These are phyloP conservation scores for Yamadazyma tumulicola DNA, from an alignment of 805 yeast genomes.

Conservation along the genomic window DNA sequence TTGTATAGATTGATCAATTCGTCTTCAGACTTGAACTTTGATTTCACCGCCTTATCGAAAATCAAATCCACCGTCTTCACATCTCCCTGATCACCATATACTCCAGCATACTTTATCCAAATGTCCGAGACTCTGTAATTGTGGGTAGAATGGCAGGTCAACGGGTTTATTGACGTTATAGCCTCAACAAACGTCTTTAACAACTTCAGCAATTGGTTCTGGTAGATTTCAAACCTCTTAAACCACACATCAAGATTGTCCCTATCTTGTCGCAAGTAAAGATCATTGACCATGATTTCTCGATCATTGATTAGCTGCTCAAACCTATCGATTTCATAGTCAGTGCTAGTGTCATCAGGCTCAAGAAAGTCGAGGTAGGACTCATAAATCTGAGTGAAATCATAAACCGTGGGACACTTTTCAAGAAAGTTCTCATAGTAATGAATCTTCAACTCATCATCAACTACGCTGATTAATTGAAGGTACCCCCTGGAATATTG, in stretches of 20 bases:
- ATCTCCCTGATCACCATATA: conserved; percentile 58
- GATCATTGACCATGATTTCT: conserved; percentile 60
- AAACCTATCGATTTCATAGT: conserved; percentile 39
- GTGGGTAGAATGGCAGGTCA: conserved; percentile 28
- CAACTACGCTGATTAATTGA: neutral
- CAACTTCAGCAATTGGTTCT: conserved; percentile 36
- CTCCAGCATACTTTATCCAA: conserved; percentile 68
- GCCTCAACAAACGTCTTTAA: conserved; percentile 64
- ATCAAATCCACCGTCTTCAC: conserved; percentile 58
- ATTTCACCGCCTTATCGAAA: conserved; percentile 61
- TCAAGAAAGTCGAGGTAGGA: conserved; percentile 43
- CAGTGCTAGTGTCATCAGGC: conserved; percentile 14
- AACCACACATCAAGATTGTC: conserved; percentile 70
- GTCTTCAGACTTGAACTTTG: conserved; percentile 58
- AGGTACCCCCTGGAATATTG: conserved; percentile 48
- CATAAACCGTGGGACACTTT: conserved; percentile 48
- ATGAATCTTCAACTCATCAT: conserved; percentile 8
- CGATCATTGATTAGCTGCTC: conserved; percentile 57
- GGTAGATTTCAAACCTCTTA: conserved; percentile 47
- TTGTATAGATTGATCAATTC: conserved; percentile 70
- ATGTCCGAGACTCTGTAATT: conserved; percentile 46
- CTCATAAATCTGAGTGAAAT: conserved; percentile 64
- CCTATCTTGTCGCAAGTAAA: conserved; percentile 57
- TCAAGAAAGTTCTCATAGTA: conserved; percentile 48
- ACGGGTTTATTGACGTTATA: conserved; percentile 61